A percentile compares a stretch with the other conserved stretches of the same genome.
These are phyloP conservation scores for Lepidium sativum DNA, from an alignment of 345 rosid genomes.

Conservation along the genomic window DNA sequence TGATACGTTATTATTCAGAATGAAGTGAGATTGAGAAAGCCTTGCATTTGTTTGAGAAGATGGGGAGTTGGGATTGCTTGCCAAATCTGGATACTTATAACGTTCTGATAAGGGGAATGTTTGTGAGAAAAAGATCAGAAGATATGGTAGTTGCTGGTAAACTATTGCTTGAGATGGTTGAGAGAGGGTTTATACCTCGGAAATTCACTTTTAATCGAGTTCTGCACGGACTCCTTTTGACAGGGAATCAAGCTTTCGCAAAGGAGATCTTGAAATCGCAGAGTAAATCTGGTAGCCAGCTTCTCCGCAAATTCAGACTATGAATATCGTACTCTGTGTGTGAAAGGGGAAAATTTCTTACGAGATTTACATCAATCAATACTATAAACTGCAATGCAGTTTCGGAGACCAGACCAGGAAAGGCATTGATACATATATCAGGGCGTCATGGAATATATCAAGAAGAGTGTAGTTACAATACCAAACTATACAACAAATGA, in stretches of 20 bases:
- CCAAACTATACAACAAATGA: background rate
- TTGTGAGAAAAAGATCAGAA: slow-evolving; percentile 67
- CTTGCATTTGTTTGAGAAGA: slow-evolving; percentile 54
- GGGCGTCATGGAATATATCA: background rate
- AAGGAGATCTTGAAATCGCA: slow-evolving; percentile 67
- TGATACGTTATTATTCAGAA: slow-evolving; percentile 61
- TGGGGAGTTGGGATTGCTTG: slow-evolving; percentile 57
- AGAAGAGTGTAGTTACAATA: background rate
- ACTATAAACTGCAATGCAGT: background rate
- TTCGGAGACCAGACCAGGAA: background rate
- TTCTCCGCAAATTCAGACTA: slow-evolving; percentile 41
- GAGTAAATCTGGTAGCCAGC: slow-evolving; percentile 50
- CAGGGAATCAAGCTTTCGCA: slow-evolving; percentile 74
- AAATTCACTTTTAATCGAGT: slow-evolving; percentile 67
- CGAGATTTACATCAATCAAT: background rate
- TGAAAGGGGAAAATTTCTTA: background rate
- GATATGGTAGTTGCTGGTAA: slow-evolving; percentile 79
- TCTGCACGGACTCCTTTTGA: slow-evolving; percentile 71
- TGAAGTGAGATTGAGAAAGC: slow-evolving; percentile 66
- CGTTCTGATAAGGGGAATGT: slow-evolving; percentile 72
- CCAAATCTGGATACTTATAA: slow-evolving; percentile 88
- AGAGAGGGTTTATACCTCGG: slow-evolving; percentile 79
- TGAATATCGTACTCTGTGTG: slow-evolving; percentile 19
- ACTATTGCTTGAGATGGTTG: slow-evolving; percentile 82
- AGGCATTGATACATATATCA: background rate